Evolutionary conservation across 176 grass and related monocot genomes (phyloP), one percentile per base, ranked within the genome.

Genomic region (Calamus simplicifolius): DNA sequence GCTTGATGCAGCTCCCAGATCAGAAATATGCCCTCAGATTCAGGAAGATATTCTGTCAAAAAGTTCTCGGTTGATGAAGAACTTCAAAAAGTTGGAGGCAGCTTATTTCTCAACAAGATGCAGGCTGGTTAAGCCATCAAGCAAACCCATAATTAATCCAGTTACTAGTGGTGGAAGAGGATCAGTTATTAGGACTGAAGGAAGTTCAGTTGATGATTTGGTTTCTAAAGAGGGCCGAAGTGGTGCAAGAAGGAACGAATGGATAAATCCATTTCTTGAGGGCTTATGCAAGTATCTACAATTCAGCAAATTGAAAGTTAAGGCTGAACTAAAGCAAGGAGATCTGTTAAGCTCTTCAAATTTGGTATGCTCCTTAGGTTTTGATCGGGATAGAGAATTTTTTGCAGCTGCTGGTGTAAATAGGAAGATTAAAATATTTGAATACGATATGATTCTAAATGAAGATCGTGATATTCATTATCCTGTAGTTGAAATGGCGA

Each of bases 381-480:
- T 98, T 63, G 88, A 98, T 54, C 84, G 94, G 23, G 94, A 92
- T 83, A 93, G 79, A 54, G 94, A 92, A 67, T 81, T 85, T 67
- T 98, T 98, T 56, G 94, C 94, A 75, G 88, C 88, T 75, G 94
- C 94, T 50, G 94, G 94, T 71, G 88, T 98, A 85, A 98, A 92
- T 73, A 98, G 85, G 84, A 98, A 98, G 70, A 92, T 98, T 74
- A 90, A 98, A 85, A 83, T 98, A 35, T 98, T 98, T 63, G 94
- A 98, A 59, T 98, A 75, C 66, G 73, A 90, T 76, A 73, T 78
- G 66, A 85, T 98, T 75, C 72, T 89, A 68, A 98, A 92, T 76
- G 84, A 91, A 78, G 84, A 92, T 58, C 82, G 84, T 59, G 94
- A 92, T 26, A 89, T 98, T 69, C 84, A 98, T 69, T 98, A 98